These are phyloP conservation scores for Scheffersomyces stipitis DNA, from an alignment of 805 yeast genomes.

Conservation along the genomic window DNA sequence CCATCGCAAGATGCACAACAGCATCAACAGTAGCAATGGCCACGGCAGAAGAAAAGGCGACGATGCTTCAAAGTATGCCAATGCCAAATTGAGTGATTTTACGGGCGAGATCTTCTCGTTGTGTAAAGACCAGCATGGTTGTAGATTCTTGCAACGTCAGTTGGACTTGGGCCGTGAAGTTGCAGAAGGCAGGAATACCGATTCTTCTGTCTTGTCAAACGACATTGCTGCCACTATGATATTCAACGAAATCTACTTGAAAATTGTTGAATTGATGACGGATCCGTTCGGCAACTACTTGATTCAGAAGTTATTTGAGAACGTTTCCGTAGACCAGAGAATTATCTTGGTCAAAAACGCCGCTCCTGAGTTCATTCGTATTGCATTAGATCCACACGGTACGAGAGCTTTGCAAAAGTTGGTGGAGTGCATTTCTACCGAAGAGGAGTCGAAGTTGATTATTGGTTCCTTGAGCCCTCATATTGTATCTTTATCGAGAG, in stretches of 20 bases:
- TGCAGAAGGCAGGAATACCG: constrained; percentile 6
- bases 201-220: constrained; percentile 10
- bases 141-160: constrained; percentile 87
- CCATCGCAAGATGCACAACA: constrained; percentile 42
- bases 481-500: constrained; percentile 78
- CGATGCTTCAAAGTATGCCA: constrained; percentile 67
- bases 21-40: constrained; percentile 38
- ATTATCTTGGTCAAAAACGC: constrained; percentile 68
- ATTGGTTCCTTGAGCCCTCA: constrained; percentile 62
- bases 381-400: constrained; percentile 93
- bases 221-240: constrained; percentile 69
- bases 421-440: constrained; percentile 75
- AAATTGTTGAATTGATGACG: constrained; percentile 84
- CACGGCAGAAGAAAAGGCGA: constrained; percentile 48
- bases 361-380: constrained; percentile 67
- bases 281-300: constrained; percentile 98
- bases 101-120: constrained; percentile 71
- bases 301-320: constrained; percentile 85
- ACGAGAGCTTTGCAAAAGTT: constrained; percentile 92
- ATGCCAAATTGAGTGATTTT: constrained; percentile 68
- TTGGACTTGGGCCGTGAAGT: constrained; percentile 58
- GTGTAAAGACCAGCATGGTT: constrained; percentile 96
- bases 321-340: constrained; percentile 68
- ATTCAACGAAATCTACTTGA: constrained; percentile 74
- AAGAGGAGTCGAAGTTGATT: constrained; percentile 68